Evolutionary conservation across 495 filamentous ascomycete species (phyloP), one percentile per base, ranked within the genome.

Genomic region (Recurvomyces mirabilis): DNA sequence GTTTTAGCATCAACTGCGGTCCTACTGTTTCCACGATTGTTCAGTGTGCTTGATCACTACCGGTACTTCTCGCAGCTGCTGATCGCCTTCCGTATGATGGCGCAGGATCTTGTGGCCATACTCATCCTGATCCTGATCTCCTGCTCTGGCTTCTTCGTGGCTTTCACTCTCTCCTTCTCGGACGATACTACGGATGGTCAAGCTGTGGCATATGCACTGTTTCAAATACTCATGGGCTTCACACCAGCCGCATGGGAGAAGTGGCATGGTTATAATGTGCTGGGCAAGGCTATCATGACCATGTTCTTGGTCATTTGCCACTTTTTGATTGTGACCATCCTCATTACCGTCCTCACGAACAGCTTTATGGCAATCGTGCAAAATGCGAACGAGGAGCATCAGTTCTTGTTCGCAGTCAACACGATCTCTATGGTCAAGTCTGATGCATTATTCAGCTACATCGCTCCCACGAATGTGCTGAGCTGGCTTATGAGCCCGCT

Each of bases 361-460:
- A 88, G 83, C 14, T 94, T 93, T 67, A 89, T 91, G 82, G 78
- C 81, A 0, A 85, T 94, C 55, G 84, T 87, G 19, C 83, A 86
- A 17, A 95, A 94, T 57, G 84, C 86, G 6, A 82, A 87, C 43
- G 78, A 94, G 57, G 87, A 94, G 62, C 86, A 94, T 60, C 86
- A 93, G 66, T 94, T 94, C 55, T 65, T 93, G 3, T 93, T 95
- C 58, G 85, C 89, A 5, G 82, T 94, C 59, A 94, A 94, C 52
- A 87, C 86, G 5, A 87, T 94, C 28, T 91, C 87, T 3, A 84
- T 95, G 82, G 88, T 94, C 39, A 95, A 96, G 57, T 93, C 86
- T 17, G 87, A 95, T 57, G 82, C 84, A 0, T 68, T 94, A 0
- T 95, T 94, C 65, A 88, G 85, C 12, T 94, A 95, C 54, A 71